Conservation (phyloP, 257 asterid species). For the Przewalskia tangutica region DNA sequence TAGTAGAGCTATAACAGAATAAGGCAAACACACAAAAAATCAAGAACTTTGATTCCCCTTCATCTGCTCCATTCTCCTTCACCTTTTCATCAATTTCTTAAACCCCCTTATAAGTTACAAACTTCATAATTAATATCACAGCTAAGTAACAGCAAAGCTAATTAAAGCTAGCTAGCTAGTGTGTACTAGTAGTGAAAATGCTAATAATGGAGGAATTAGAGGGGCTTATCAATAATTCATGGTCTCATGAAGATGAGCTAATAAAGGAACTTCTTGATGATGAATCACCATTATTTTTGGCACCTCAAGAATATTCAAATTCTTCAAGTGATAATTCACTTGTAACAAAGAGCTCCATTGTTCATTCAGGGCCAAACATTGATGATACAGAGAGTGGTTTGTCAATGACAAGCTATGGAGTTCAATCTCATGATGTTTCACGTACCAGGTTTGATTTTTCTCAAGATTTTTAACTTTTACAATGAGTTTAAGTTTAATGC, state of each 20-base stretch:
- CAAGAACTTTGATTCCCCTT: conserved; percentile 30
- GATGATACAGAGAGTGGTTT: conserved; percentile 25
- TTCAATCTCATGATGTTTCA: conserved; percentile 16
- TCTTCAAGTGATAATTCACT: not conserved
- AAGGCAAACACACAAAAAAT: conserved; percentile 7
- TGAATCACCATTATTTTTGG: conserved; percentile 34
- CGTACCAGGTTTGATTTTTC: conserved; percentile 28
- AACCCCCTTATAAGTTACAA: conserved; percentile 2
- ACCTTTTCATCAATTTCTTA: conserved; percentile 14
- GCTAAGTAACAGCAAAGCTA: too few species aligned
- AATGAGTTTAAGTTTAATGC: too few species aligned
- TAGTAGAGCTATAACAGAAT: not conserved
- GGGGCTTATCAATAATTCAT: conserved; percentile 13
- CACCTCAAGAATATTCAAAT: conserved; percentile 6
- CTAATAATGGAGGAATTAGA: conserved; percentile 36
- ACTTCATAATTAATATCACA: too few species aligned
- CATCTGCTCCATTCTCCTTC: conserved; percentile 77
- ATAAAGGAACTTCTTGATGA: conserved; percentile 44
- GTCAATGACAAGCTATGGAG: conserved; percentile 15
- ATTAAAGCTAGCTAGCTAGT: not conserved
- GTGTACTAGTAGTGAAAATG: not conserved
- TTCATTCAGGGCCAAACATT: conserved; percentile 15
- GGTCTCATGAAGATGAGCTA: conserved; percentile 32
- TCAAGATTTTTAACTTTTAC: too few species aligned
- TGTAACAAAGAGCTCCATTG: not conserved